Base-by-base conservation (phyloP, 2,329 filamentous ascomycete genomes). In the Sporothrix schenckii region DNA sequence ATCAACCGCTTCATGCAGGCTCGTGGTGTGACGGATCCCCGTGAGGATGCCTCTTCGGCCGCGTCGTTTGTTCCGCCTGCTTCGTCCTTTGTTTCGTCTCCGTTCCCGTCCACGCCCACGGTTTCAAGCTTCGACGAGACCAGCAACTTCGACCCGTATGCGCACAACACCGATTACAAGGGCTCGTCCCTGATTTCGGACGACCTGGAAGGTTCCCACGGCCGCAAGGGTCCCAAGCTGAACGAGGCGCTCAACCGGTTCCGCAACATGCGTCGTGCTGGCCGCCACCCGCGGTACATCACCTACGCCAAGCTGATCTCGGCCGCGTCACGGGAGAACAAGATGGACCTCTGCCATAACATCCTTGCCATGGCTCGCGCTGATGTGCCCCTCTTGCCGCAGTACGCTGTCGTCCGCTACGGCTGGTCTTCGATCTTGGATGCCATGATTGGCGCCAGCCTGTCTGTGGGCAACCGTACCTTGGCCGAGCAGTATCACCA, bases 371-470 rank as follows among this genome's bases (percentile, higher is more conserved):
- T 97, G 88, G 95, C 95, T 14, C 91, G 93, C 75, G 87, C 89
- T 70, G 95, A 99, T 79, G 89, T 98, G 72, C 95, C 95, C 63
- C 87, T 94, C 47, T 85, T 94, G 72, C 86, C 89, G 54, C 91
- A 97, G 78, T 97, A 96, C 78, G 87, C 91, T 27, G 88, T 93
- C 73, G 94, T 98, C 44, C 90, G 93, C 72, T 97, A 97, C 77
- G 95, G 95, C 66, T 99, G 95, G 95, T 92, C 94, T 54, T 94
- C 93, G 2, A 98, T 99, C 73, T 85, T 98, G 58, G 95, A 99
- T 79, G 91, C 95, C 61, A 97, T 98, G 94, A 90, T 98, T 70
- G 93, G 94, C 75, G 94, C 94, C 56, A 97, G 92, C 77, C 86
- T 99, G 70, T 93, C 89, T 54, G 85, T 92, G 61, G 92, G 93